A percentile compares a stretch with the other conserved stretches of the same genome.
phyloP scores from a whole-genome alignment of 2,329 filamentous ascomycete genomes.

The Shiraia bambusicola region DNA sequence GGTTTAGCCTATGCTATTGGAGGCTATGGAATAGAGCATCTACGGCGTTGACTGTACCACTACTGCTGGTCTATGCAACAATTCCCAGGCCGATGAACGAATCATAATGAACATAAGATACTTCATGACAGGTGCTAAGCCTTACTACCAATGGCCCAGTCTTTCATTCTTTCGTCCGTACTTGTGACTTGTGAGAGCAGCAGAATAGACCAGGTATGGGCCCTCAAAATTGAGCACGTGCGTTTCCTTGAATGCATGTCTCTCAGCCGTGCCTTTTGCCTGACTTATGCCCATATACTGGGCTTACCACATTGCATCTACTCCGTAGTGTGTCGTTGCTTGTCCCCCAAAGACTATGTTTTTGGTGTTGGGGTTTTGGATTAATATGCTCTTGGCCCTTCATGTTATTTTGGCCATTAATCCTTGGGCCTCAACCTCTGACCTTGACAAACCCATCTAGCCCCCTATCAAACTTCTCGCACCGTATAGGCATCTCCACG shows the following conservation, averaged over 20 bases:
- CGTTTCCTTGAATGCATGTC: too few species aligned
- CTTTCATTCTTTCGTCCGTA: too few species aligned
- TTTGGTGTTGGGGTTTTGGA: neutral
- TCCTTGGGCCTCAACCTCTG: constrained; percentile 26
- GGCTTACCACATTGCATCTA: too few species aligned
- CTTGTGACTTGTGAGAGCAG: too few species aligned
- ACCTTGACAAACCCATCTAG: constrained; percentile 74
- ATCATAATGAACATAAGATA: constrained; percentile 12
- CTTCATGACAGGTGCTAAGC: too few species aligned
- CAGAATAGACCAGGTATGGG: too few species aligned
- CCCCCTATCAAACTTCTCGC: constrained; percentile 91
- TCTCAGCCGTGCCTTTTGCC: too few species aligned
- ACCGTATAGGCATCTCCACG: constrained; percentile 93
- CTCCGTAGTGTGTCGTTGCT: too few species aligned
- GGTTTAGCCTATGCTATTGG: constrained; percentile 1
- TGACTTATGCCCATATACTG: too few species aligned
- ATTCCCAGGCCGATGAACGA: constrained; percentile 20
- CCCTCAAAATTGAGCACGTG: too few species aligned
- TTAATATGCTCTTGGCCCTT: neutral
- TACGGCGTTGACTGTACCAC: constrained; percentile 30
- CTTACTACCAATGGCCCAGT: too few species aligned
- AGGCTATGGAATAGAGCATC: constrained; percentile 22
- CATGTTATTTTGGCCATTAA: neutral
- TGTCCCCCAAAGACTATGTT: neutral
- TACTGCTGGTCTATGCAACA: constrained; percentile 21